Percentiles rank a stretch among this genome's conserved stretches.
phyloP scores from a whole-genome alignment of 1,284 basidiomycete genomes.

The Tilletia horrida region DNA sequence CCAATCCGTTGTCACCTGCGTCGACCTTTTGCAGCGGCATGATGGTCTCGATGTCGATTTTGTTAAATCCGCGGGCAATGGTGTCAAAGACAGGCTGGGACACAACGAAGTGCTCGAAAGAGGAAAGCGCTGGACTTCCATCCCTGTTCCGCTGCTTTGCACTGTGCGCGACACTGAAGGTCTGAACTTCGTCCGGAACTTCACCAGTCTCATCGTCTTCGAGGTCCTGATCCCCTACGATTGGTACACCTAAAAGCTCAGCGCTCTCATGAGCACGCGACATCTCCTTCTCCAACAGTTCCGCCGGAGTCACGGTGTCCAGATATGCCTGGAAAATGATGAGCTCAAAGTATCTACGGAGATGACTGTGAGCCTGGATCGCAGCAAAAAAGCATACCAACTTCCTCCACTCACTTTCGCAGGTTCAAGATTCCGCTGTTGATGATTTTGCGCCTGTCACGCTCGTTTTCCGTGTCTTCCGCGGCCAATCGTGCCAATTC shows the following conservation, averaged over 20 bases:
- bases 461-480: slow-evolving; percentile 72
- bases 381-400: neutral
- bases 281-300: slow-evolving; percentile 12
- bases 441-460: slow-evolving; percentile 64
- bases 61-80: slow-evolving; percentile 82
- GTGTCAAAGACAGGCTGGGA: slow-evolving; percentile 77
- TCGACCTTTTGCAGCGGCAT: slow-evolving; percentile 69
- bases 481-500: slow-evolving; percentile 73
- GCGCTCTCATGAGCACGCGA: neutral
- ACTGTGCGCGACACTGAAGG: neutral
- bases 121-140: neutral
- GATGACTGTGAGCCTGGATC: neutral
- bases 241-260: neutral
- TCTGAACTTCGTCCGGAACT: too few species aligned
- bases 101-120: slow-evolving; percentile 47
- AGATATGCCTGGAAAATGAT: slow-evolving; percentile 93
- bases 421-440: slow-evolving; percentile 63
- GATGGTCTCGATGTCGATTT: slow-evolving; percentile 74
- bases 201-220: slow-evolving; percentile 2
- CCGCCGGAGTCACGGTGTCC: slow-evolving; percentile 69
- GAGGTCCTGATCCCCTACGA: neutral
- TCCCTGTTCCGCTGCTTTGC: neutral
- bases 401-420: slow-evolving; percentile 63
- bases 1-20: slow-evolving; percentile 66
- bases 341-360: slow-evolving; percentile 72